Base-by-base conservation (phyloP, 306 rosid species). In the Senna siamea region DNA sequence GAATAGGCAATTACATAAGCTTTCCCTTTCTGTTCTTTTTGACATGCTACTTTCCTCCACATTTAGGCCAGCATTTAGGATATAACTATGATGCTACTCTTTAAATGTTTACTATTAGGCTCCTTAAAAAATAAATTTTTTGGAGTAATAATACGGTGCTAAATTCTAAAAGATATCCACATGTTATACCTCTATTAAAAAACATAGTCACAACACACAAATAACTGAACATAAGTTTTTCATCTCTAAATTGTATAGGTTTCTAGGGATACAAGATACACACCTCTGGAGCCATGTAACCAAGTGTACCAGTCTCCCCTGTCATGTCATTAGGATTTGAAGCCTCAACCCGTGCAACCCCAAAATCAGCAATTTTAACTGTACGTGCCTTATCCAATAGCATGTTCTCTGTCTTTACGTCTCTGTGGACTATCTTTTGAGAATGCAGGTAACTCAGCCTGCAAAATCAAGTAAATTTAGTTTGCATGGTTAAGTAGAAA, bases 271-370 rank as follows among this genome's bases (percentile, higher is more conserved):
- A 64, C 48, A 32, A n/a, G 78, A 40, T 6, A 75, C 71, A 84
- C 75, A 94, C 98, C 98, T 94, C 98, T 2, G 98, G 98, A 79
- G 98, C 98, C 98, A 94, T 94, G 85, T 94, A 94, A 81, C 98
- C 98, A 50, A 94, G 97, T 11, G 98, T 94, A 26, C 98, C 98
- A 38, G 98, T 94, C 91, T 94, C 98, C 81, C 98, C 98, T 14
- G 98, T 94, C 98, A 94, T 94, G 81, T 94, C 98, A 38, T 94
- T 94, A 67, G 97, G 98, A 88, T 94, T 94, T 76, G 98, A 94
- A 32, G 98, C 98, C 85, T 94, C 98, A 9, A 94, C 97, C 10
- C 98, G 94, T 13, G 98, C 98, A 67, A 94, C 98, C 58, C 98
- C 98, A 77, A 94, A 94, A 83, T 94, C 98, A 38, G 98, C 98